Conservation (phyloP, 2,329 filamentous ascomycete genomes). For the Chaetomiaceae sp. region DNA sequence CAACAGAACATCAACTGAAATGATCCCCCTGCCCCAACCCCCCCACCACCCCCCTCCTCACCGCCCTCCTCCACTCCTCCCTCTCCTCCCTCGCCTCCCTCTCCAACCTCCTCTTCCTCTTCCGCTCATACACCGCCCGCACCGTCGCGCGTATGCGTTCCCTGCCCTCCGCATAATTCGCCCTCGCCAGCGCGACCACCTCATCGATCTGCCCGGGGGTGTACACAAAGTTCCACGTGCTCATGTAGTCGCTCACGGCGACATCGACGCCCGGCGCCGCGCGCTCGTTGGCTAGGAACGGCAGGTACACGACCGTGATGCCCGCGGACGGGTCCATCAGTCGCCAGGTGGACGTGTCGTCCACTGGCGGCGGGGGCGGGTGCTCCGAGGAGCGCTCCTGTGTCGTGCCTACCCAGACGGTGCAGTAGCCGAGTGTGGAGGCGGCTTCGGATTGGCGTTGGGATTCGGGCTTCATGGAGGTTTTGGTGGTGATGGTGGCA, state of each 20-base stretch:
- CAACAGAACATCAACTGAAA: conserved; percentile 44
- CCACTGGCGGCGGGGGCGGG: conserved; percentile 47
- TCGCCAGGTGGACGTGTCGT: conserved; percentile 60
- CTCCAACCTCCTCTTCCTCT: conserved; percentile 62
- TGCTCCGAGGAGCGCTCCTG: conserved; percentile 60
- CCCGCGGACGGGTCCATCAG: conserved; percentile 74
- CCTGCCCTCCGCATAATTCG: conserved; percentile 79
- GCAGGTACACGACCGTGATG: conserved; percentile 84
- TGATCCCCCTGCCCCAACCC: conserved; percentile 59
- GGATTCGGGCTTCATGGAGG: conserved; percentile 23
- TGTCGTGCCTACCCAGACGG: conserved; percentile 86
- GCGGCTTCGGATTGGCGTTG: conserved; percentile 35
- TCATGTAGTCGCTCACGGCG: conserved; percentile 75
- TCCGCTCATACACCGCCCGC: conserved; percentile 85
- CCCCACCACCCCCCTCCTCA: conserved; percentile 46
- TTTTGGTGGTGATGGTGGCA: background rate
- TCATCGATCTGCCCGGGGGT: conserved; percentile 83
- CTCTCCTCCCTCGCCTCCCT: conserved; percentile 30
- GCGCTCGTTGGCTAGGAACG: conserved; percentile 75
- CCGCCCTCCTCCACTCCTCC: conserved; percentile 40
- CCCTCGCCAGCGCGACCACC: conserved; percentile 72
- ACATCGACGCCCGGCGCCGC: conserved; percentile 73
- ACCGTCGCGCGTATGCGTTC: conserved; percentile 74
- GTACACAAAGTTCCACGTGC: conserved; percentile 98
- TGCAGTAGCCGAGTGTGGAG: conserved; percentile 80